Evolutionary conservation across 2,329 filamentous ascomycete genomes (phyloP), one percentile per base, ranked within the genome.

Genomic region (Paecilomyces fulvus): DNA sequence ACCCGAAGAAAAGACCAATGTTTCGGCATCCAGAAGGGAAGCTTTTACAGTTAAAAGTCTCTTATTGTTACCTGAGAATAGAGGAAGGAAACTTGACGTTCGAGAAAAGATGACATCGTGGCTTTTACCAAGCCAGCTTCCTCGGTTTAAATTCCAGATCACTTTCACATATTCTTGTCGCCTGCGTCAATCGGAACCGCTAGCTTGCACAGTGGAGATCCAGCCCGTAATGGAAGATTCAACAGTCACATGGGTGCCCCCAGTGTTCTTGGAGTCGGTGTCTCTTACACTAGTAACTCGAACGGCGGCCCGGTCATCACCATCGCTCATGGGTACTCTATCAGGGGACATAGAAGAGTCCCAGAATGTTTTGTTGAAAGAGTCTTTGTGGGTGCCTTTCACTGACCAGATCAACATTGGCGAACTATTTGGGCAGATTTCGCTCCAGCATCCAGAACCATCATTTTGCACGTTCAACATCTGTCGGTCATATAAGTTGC

Each of bases 391-490:
- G n/a, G 12, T 37, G 3, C 33, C 33, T 14, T 14, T n/a, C n/a
- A 37, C 33, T n/a, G 33, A n/a, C 12, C 54, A 52, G 20, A 12
- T 58, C 14, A 55, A 59, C n/a, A n/a, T 61, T 6, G 30, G 23
- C 9, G 43, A 59, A 30, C 14, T 31, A 2, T 59, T 59, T 30
- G 55, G 59, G 1, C 58, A 55, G 17, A 30, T 61, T 11, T 28
- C 51, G 7, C 53, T 59, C 46, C 48, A 53, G 10, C 25, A 54
- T 3, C 51, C 55, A 46, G 58, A 59, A 8, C 54, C 58, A 9
- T 58, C 58, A 1, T 58, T 61, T 23, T 49, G 30, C 49, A 61
- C 58, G 8, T 61, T 61, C 33, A 61, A 58, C 23, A 50, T 59
- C 1, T 51, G 31, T 28, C 17, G 59, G 10, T 43, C 50, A 4